Evolutionary conservation across 306 rosid genomes (phyloP), one percentile per base, ranked within the genome.

Genomic region (Leucaena leucocephala): DNA sequence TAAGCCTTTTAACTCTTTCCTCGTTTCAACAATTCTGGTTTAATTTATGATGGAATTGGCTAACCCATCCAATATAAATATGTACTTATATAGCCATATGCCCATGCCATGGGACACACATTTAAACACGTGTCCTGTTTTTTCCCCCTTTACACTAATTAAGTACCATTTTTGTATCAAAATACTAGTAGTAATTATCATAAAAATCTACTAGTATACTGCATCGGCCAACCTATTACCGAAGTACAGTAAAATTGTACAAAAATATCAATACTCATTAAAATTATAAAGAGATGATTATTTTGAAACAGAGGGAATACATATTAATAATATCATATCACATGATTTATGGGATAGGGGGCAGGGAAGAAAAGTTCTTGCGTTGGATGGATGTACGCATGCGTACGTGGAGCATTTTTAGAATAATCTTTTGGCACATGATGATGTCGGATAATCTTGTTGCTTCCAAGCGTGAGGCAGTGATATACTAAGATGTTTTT

Each of bases 401-500:
- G 33, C 34, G 27, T 54, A 54, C 27, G 38, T 61, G 67, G 67
- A 55, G 58, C 48, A 49, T 68, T 58, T 38, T 19, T 13, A 43
- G 52, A 80, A 62, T 17, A 62, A 52, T 74, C 54, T 52, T 33
- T 45, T 36, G 63, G 69, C 54, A 27, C 7, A 21, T 4, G 46
- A 27, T 27, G 27, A 54, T 42, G 36, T 48, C 65, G 58, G 61
- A 59, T 75, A 54, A 81, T 48, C 15, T 81, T 27, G 43, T 76
- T 39, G 50, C 78, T 49, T 70, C 72, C 74, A 15, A 33, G 71
- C 64, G 64, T 59, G 64, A 68, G 80, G 49, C 36, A 71, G 49
- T n/a, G n/a, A 33, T 33, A 27, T 27, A 34, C 17, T 61, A 35
- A 15, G 19, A 43, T 49, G 34, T 55, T 46, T 8, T 34, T 49